Base-by-base conservation (phyloP, 345 rosid genomes). In the Citrus hindsii region DNA sequence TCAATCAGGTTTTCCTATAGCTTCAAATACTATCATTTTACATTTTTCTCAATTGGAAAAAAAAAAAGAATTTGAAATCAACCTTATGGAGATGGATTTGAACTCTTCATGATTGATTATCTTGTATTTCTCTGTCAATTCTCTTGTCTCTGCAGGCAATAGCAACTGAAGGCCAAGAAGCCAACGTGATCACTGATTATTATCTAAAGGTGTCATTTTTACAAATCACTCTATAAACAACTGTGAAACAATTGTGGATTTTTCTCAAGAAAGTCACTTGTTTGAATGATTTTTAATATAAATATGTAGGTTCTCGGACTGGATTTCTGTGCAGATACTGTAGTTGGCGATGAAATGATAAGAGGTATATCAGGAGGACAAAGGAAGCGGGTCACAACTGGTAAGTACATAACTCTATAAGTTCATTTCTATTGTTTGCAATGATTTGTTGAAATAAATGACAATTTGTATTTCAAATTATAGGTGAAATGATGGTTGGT, bases 301-400 rank as follows among this genome's bases (percentile, higher is more conserved):
- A 68, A 27, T 9, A 48, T 35, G 19, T 70, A 91, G 93, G 83
- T 91, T 37, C 56, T 89, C 75, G 94, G 91, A 68, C 83, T 89
- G 62, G 92, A 91, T 22, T 60, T 73, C 16, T 91, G 94, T 63
- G 94, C 94, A 13, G 94, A 91, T 79, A 91, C 86, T 3, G 75
- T 88, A 75, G 87, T 88, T 37, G 94, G 94, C 28, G 74, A 88
- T 80, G 80, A 76, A 69, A 86, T 91, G 94, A 42, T 42, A 42
- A 42, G 51, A 42, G 51, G 51, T 12, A 42, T 42, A 42, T 42
- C 51, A 42, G 51, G 51, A 42, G 51, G 51, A 42, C 51, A 42
- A 42, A 42, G 51, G 16, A 42, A 42, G 51, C 51, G 51, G 0
- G 51, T 42, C 51, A 42, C 51, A 42, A 42, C 51, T 12, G 51